phyloP scores from a whole-genome alignment of 1,139 yeast species.

The Scheffersomyces insectosa region DNA sequence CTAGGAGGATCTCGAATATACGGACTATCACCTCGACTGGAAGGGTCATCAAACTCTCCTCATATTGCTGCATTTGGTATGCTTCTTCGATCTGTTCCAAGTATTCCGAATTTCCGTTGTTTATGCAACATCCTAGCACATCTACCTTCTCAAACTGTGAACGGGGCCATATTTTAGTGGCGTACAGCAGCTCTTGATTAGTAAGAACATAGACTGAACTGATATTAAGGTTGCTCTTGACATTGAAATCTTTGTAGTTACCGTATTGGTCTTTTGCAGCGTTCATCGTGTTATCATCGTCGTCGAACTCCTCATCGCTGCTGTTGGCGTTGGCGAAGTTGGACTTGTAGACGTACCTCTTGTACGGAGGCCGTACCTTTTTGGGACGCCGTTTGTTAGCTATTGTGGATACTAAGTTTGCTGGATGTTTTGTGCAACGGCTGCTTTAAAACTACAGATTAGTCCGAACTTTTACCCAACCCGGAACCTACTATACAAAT shows the following conservation, averaged over 20 bases:
- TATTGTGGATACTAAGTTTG: constrained; percentile 39
- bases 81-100: constrained; percentile 14
- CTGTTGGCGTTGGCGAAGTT: constrained; percentile 34
- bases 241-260: constrained; percentile 26
- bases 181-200: constrained; percentile 16
- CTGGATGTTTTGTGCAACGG: no score
- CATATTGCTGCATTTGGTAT: constrained; percentile 12
- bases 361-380: constrained; percentile 74
- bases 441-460: no score
- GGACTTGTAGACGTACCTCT: constrained; percentile 71
- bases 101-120: constrained; percentile 16
- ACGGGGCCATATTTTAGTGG: constrained; percentile 38
- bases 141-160: constrained; percentile 50
- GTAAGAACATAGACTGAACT: constrained; percentile 40
- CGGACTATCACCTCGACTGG: constrained; percentile 63
- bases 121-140: constrained; percentile 37
- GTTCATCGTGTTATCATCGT: constrained; percentile 20
- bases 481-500: no score
- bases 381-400: constrained; percentile 87
- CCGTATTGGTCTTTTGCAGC: constrained; percentile 18
- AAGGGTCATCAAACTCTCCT: constrained; percentile 30
- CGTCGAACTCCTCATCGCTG: constrained; percentile 38
- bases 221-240: constrained; percentile 29
- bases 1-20: constrained; percentile 46
- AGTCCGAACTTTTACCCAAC: no score